Evolutionary conservation across 2,329 filamentous ascomycete species (phyloP).

Genomic region (Reticulascus tulasneorum): DNA sequence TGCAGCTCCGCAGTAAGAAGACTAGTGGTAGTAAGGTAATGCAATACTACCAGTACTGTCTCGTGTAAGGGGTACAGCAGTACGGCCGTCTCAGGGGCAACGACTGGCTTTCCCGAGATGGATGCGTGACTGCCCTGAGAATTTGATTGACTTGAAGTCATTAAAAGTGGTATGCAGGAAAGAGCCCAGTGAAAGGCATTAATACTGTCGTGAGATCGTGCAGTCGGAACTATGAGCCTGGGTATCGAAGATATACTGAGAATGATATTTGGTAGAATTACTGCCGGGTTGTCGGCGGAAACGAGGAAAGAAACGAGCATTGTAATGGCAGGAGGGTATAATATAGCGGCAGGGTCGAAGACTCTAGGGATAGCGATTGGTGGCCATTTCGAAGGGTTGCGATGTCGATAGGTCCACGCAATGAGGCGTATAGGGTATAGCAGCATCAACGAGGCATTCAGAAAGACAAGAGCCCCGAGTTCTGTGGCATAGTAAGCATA

Average conservation of each 20-base stretch:
- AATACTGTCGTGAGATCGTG: constrained; percentile 51
- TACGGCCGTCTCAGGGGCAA: constrained; percentile 55
- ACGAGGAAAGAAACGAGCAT: constrained; percentile 74
- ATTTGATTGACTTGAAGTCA: constrained; percentile 4
- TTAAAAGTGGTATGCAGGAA: constrained; percentile 61
- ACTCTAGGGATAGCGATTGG: constrained; percentile 59
- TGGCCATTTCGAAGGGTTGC: constrained; percentile 30
- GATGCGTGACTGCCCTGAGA: constrained; percentile 23
- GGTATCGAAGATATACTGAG: constrained; percentile 76
- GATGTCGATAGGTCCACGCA: constrained; percentile 40
- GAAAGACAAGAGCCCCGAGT: constrained; percentile 31
- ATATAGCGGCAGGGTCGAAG: constrained; percentile 89
- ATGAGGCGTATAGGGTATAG: constrained; percentile 60
- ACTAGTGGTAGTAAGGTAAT: constrained; percentile 83
- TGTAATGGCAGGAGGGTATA: constrained; percentile 78
- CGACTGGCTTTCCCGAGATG: constrained; percentile 15
- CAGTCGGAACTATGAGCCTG: constrained; percentile 64
- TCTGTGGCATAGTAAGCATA: constrained; percentile 32
- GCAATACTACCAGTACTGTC: constrained; percentile 67
- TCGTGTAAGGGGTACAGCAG: constrained; percentile 82
- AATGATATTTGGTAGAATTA: constrained; percentile 76
- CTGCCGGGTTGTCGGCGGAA: constrained; percentile 53
- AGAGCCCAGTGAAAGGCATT: constrained; percentile 76
- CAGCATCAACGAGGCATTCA: constrained; percentile 36
- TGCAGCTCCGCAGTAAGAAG: constrained; percentile 84